Conservation (phyloP, 2,329 filamentous ascomycete species). For the Paracorniculantispora psalliotae region DNA sequence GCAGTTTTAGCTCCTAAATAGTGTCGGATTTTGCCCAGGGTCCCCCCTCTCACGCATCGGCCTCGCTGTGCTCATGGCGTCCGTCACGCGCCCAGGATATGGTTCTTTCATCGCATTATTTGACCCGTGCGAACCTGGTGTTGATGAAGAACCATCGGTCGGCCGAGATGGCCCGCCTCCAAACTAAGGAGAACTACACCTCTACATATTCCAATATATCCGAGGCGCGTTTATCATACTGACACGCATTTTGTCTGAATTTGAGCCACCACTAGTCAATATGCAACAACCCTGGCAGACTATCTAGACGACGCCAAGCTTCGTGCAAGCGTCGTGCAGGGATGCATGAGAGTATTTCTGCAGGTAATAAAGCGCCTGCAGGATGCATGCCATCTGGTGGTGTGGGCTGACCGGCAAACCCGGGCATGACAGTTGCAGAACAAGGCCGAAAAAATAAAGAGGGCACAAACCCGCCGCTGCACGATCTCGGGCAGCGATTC, state of each 20-base stretch:
- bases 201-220: neutral
- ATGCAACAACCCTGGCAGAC: no score
- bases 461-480: neutral
- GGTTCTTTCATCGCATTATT: neutral
- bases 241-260: no score
- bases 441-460: neutral
- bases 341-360: neutral
- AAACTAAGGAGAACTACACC: neutral
- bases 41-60: neutral
- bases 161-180: neutral
- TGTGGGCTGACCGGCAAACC: neutral
- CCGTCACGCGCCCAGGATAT: neutral
- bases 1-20: neutral
- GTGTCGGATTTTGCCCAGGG: neutral
- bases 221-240: neutral
- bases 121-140: neutral
- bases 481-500: slow-evolving; percentile 13
- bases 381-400: slow-evolving; percentile 3
- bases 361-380: neutral
- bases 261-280: no score
- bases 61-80: neutral
- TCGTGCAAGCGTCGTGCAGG: neutral
- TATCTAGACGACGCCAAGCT: no score
- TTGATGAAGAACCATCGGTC: neutral
- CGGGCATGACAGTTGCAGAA: slow-evolving; percentile 1